Percentiles rank a stretch among this genome's conserved stretches.
Evolutionary conservation across 176 grass and related monocot genomes (phyloP).

Genomic region (Hordeum marinum): DNA sequence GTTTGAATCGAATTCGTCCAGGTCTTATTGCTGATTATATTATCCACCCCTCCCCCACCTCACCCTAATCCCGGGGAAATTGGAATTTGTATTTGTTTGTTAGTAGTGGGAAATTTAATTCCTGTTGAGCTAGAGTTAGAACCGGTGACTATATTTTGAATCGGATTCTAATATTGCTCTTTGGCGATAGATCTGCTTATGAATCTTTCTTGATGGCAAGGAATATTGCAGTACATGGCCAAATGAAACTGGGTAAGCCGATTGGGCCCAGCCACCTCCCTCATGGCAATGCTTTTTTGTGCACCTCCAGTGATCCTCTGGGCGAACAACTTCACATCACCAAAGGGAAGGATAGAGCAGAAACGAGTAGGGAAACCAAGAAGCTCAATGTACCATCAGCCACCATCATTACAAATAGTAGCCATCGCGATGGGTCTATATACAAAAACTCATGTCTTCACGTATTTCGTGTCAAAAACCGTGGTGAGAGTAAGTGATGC

Average conservation of each 20-base stretch:
- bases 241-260: too few species aligned
- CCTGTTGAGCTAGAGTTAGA: background rate
- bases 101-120: too few species aligned
- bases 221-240: background rate
- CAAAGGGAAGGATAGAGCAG: background rate
- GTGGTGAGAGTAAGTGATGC: background rate
- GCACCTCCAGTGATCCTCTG: background rate
- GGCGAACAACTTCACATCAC: background rate
- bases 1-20: too few species aligned
- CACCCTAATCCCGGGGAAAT: too few species aligned
- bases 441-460: background rate
- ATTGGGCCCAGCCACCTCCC: background rate
- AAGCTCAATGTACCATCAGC: background rate
- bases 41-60: too few species aligned
- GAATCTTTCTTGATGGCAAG: background rate
- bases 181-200: background rate
- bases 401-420: background rate
- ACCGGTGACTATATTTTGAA: background rate
- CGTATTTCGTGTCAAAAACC: background rate
- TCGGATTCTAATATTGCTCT: background rate
- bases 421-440: background rate
- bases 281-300: background rate
- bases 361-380: background rate
- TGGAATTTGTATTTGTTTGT: too few species aligned
- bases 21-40: too few species aligned